A percentile compares a stretch with the other conserved stretches of the same genome.
These are phyloP conservation scores for Globisporangium nunn DNA, from an alignment of 352 stramenopile genomes.

Conservation along the genomic window DNA sequence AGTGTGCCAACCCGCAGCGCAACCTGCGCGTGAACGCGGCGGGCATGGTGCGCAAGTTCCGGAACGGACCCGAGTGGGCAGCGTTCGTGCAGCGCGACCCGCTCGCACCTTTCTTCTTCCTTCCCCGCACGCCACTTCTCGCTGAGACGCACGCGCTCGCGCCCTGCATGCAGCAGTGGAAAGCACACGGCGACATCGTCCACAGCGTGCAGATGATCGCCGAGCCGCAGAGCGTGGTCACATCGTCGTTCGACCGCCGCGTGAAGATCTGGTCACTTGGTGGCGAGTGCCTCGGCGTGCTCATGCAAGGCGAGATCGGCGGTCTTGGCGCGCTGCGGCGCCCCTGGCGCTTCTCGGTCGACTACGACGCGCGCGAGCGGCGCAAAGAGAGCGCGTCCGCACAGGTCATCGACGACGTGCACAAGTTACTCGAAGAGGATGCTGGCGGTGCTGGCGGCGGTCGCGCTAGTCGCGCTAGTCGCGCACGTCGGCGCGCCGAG, in stretches of 20 bases:
- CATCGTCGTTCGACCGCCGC: slow-evolving; percentile 69
- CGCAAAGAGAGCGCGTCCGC: slow-evolving; percentile 52
- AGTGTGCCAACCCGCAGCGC: slow-evolving; percentile 65
- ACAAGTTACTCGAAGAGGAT: slow-evolving; percentile 22
- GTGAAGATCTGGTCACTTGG: slow-evolving; percentile 67
- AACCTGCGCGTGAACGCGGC: slow-evolving; percentile 69
- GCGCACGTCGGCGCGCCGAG: slow-evolving; percentile 13
- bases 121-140: slow-evolving; percentile 40
- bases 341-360: slow-evolving; percentile 63
- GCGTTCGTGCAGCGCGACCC: slow-evolving; percentile 46
- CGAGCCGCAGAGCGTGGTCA: slow-evolving; percentile 62
- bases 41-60: slow-evolving; percentile 62
- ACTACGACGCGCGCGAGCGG: slow-evolving; percentile 66
- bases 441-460: not conserved
- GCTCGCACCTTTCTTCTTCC: slow-evolving; percentile 53
- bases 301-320: slow-evolving; percentile 63
- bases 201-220: slow-evolving; percentile 72
- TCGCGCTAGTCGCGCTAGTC: slow-evolving; percentile 5
- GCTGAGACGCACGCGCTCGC: slow-evolving; percentile 12
- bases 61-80: slow-evolving; percentile 54
- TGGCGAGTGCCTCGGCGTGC: slow-evolving; percentile 59
- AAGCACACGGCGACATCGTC: slow-evolving; percentile 64
- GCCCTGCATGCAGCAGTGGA: slow-evolving; percentile 51
- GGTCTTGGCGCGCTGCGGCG: slow-evolving; percentile 21
- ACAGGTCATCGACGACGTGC: slow-evolving; percentile 54